Evolutionary conservation across 106 monocot genomes (phyloP).

Genomic region (Dendrobium catenatum): DNA sequence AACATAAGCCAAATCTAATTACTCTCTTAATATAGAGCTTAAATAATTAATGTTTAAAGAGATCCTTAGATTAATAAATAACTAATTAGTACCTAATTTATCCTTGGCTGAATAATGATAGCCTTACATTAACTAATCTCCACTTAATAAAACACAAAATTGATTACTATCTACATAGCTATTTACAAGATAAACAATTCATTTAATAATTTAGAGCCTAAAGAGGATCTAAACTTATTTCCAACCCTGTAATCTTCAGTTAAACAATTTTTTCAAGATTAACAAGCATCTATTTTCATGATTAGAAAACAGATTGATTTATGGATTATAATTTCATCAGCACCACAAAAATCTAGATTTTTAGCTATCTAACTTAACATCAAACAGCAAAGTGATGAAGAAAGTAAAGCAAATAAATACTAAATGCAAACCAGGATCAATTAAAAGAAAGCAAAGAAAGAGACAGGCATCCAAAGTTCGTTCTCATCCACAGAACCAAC

Average conservation of each 20-base stretch:
- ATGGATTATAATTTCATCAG: background rate
- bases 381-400: background rate
- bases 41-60: background rate
- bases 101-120: background rate
- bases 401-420: background rate
- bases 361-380: no score
- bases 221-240: background rate
- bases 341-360: background rate
- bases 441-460: no score
- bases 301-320: background rate
- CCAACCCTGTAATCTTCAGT: background rate
- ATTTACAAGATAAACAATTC: background rate
- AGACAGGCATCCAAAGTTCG: no score
- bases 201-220: background rate
- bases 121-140: background rate
- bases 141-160: background rate
- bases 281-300: background rate
- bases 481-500: no score
- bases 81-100: background rate
- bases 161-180: background rate
- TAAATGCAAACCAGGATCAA: no score
- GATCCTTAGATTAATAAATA: background rate
- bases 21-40: background rate
- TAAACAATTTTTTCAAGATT: conserved; percentile 6
- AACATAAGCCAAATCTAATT: no score